phyloP scores from a whole-genome alignment of 345 rosid genomes.

The Tarenaya hassleriana region DNA sequence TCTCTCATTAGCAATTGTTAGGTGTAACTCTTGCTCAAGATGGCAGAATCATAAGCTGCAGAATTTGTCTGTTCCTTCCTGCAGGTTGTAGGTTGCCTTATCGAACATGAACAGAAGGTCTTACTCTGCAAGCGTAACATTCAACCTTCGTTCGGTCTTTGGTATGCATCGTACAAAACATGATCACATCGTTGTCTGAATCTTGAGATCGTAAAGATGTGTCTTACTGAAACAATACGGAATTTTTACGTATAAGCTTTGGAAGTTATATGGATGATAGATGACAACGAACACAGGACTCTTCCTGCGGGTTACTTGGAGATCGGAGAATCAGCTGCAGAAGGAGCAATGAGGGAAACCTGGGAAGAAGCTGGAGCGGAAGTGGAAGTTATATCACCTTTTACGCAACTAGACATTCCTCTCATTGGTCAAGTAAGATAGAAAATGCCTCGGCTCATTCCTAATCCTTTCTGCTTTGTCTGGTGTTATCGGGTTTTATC shows the following conservation, averaged over 20 bases:
- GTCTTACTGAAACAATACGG: background rate
- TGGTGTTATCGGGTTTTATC: too few species aligned
- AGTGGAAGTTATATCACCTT: constrained; percentile 85
- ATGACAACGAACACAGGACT: constrained; percentile 50
- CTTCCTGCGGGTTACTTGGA: constrained; percentile 99
- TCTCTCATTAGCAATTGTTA: background rate
- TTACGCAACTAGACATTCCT: constrained; percentile 90
- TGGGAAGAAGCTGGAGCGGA: constrained; percentile 95
- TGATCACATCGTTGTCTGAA: background rate
- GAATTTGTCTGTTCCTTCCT: too few species aligned
- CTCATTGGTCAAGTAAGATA: constrained; percentile 78
- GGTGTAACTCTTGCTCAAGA: background rate
- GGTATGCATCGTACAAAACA: constrained; percentile 13
- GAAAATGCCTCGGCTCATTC: constrained; percentile 3
- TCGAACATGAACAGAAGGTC: constrained; percentile 75
- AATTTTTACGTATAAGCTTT: background rate
- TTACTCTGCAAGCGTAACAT: constrained; percentile 95
- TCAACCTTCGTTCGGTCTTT: constrained; percentile 87
- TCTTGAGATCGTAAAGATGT: background rate
- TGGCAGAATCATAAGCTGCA: too few species aligned
- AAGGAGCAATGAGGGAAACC: constrained; percentile 93
- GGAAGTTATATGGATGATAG: constrained; percentile 2
- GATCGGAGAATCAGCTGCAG: constrained; percentile 92
- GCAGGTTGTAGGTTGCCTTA: constrained; percentile 96
- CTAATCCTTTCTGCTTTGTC: constrained; percentile 6